Conservation (phyloP, 139 green algal genomes). For the Raphidocelis subcapitata region DNA sequence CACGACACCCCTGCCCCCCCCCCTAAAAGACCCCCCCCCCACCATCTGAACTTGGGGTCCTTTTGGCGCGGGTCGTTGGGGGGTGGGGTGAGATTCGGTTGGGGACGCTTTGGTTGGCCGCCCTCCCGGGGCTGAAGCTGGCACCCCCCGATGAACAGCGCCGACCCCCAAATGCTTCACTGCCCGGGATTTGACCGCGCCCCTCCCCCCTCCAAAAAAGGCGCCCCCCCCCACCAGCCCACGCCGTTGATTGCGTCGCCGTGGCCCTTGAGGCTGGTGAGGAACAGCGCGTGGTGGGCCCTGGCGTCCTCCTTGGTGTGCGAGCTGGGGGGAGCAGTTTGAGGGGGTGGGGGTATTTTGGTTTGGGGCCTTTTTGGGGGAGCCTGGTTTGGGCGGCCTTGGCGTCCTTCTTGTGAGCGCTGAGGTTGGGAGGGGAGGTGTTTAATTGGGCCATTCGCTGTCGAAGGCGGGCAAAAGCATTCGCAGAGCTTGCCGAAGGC, state of each 20-base stretch:
- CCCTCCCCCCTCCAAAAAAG: too few relatives aligned
- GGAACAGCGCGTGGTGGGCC: slow-evolving; percentile 44
- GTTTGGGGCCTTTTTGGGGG: neutral
- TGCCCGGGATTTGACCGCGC: too few relatives aligned
- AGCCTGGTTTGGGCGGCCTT: neutral
- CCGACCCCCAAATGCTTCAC: too few relatives aligned
- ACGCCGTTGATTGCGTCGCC: slow-evolving; percentile 37
- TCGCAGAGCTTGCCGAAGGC: neutral
- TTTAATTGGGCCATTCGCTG: too few relatives aligned
- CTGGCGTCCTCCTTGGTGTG: slow-evolving; percentile 48
- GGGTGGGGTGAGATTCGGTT: too few relatives aligned
- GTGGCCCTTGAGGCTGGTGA: slow-evolving; percentile 55
- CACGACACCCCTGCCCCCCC: too few relatives aligned
- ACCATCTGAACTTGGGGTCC: slow-evolving; percentile 16
- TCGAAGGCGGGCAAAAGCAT: neutral
- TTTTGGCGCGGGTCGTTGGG: too few relatives aligned
- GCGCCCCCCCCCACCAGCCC: slow-evolving; percentile 39
- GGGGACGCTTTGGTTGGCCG: too few relatives aligned
- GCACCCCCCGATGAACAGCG: too few relatives aligned
- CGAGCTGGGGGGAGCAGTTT: slow-evolving; percentile 7
- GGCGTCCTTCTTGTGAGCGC: neutral
- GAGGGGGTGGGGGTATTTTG: neutral
- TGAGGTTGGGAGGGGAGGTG: neutral
- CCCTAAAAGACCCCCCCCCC: too few relatives aligned
- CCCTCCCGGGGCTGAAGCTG: too few relatives aligned